Percentiles rank a stretch among this genome's conserved stretches.
Evolutionary conservation across 768 basidiomycete genomes (phyloP).

Genomic region (Suillus bovinus): DNA sequence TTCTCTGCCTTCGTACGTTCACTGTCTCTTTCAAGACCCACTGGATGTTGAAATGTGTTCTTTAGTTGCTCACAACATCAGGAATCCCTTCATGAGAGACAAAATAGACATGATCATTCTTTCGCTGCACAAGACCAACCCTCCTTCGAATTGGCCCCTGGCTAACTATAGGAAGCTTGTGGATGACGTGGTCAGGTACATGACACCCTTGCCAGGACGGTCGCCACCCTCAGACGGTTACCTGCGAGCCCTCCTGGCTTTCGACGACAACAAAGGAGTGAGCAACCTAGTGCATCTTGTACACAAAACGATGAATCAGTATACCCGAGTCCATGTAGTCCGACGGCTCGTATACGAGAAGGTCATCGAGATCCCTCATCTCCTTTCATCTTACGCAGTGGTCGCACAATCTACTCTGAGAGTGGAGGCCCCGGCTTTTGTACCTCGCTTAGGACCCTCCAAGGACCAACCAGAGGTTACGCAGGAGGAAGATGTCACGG

Average conservation of each 20-base stretch:
- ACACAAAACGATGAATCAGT: slow-evolving; percentile 12
- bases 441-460: slow-evolving; percentile 13
- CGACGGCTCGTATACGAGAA: slow-evolving; percentile 32
- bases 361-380: slow-evolving; percentile 29
- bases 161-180: slow-evolving; percentile 15
- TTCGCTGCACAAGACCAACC: slow-evolving; percentile 6
- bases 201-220: background rate
- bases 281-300: slow-evolving; percentile 28
- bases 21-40: background rate
- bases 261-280: slow-evolving; percentile 17
- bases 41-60: slow-evolving; percentile 17
- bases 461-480: background rate
- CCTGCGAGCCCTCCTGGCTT: slow-evolving; percentile 16
- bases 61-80: slow-evolving; percentile 37
- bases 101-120: slow-evolving; percentile 15
- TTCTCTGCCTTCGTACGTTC: slow-evolving; percentile 48
- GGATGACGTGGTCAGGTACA: slow-evolving; percentile 6
- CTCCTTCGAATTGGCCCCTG: slow-evolving; percentile 2
- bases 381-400: slow-evolving; percentile 24
- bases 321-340: slow-evolving; percentile 9
- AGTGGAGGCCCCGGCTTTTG: slow-evolving; percentile 19
- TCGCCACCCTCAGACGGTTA: slow-evolving; percentile 2
- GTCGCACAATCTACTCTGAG: slow-evolving; percentile 18
- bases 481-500: slow-evolving; percentile 14
- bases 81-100: background rate